phyloP scores from a whole-genome alignment of 768 basidiomycete species.

The Mycena haematopus region DNA sequence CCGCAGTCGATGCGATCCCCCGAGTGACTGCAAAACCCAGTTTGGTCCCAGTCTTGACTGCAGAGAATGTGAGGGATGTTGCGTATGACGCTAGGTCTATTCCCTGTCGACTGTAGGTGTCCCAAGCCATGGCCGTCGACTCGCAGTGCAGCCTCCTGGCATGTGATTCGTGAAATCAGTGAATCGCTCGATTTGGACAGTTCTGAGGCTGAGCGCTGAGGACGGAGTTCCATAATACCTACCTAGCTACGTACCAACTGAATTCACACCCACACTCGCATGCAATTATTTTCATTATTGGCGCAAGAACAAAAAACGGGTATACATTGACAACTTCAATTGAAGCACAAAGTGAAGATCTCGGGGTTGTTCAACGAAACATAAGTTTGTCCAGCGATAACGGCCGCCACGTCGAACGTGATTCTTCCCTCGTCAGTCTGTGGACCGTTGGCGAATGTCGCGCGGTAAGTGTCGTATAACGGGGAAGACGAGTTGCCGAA shows the following conservation, averaged over 20 bases:
- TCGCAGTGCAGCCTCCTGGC: too few species aligned
- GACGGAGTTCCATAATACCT: too few species aligned
- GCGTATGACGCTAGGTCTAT: conserved; percentile 72
- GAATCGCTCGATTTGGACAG: too few species aligned
- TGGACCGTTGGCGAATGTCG: conserved; percentile 1
- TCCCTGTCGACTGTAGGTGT: conserved; percentile 59
- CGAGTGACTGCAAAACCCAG: conserved; percentile 76
- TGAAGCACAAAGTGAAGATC: not conserved
- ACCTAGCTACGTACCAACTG: too few species aligned
- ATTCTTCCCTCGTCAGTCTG: not conserved
- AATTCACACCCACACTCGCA: too few species aligned
- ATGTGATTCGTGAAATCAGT: not conserved
- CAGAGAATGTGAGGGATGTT: conserved; percentile 69
- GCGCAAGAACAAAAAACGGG: too few species aligned
- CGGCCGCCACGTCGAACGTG: conserved; percentile 11
- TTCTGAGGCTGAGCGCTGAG: too few species aligned
- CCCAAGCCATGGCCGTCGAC: conserved; percentile 51
- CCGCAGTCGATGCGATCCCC: conserved; percentile 61
- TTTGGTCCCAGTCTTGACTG: conserved; percentile 69
- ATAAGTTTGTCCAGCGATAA: not conserved
- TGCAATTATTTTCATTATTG: too few species aligned
- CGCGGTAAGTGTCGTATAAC: conserved; percentile 22
- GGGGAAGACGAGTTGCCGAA: conserved; percentile 17
- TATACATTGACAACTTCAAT: too few species aligned
- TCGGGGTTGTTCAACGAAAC: not conserved